These are phyloP conservation scores for Sugiyamaella valdiviana DNA, from an alignment of 805 yeast species.

Conservation along the genomic window DNA sequence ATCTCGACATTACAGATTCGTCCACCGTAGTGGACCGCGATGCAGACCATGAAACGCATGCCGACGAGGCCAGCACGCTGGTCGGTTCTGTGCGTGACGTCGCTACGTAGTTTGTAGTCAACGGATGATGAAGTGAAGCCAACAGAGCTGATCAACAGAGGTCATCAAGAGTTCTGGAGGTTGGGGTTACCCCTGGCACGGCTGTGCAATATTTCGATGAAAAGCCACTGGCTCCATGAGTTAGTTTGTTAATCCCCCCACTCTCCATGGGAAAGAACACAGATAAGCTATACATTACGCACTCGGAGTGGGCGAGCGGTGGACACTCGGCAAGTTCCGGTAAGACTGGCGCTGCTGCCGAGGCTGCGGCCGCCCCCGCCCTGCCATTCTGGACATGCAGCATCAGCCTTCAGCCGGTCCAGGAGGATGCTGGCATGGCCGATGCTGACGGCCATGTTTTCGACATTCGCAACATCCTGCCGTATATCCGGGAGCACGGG, in stretches of 20 bases:
- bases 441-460: conserved; percentile 30
- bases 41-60: background rate
- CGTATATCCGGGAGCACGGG: conserved; percentile 24
- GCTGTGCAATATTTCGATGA: background rate
- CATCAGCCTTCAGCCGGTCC: conserved; percentile 29
- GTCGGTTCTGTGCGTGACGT: background rate
- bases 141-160: too few species aligned
- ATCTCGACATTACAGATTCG: background rate
- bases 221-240: too few species aligned
- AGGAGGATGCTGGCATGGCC: conserved; percentile 23
- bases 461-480: conserved; percentile 28
- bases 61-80: background rate
- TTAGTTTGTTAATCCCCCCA: background rate
- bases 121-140: too few species aligned
- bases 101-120: background rate
- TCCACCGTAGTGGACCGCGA: background rate
- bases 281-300: conserved; percentile 33
- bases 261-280: conserved; percentile 33
- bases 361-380: conserved; percentile 8
- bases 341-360: conserved; percentile 6
- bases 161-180: too few species aligned
- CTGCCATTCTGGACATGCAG: conserved; percentile 32
- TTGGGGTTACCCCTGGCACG: too few species aligned
- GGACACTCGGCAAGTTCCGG: conserved; percentile 29
- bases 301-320: conserved; percentile 31